Conservation (phyloP, 495 filamentous ascomycete species). For the Patellaria atrata region DNA sequence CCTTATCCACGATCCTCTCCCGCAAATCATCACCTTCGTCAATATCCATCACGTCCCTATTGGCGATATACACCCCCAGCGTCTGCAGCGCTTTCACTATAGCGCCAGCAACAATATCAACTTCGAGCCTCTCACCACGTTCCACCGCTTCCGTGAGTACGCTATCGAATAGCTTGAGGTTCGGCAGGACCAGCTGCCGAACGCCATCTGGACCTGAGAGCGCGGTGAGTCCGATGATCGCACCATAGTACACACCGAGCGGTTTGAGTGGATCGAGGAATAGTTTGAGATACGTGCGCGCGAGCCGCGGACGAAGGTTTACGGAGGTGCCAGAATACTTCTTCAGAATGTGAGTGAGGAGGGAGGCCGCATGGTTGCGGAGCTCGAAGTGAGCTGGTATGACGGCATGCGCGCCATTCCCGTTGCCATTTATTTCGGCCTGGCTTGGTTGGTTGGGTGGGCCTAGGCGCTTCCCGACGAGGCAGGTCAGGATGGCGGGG, state of each 20-base stretch:
- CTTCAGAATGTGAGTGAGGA: slow-evolving; percentile 55
- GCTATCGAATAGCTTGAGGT: slow-evolving; percentile 60
- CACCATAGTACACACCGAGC: slow-evolving; percentile 71
- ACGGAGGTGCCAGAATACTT: slow-evolving; percentile 63
- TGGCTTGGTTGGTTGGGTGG: slow-evolving; percentile 9
- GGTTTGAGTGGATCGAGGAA: slow-evolving; percentile 76
- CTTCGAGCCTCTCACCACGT: slow-evolving; percentile 21
- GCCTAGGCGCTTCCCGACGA: slow-evolving; percentile 69
- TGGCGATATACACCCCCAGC: slow-evolving; percentile 12
- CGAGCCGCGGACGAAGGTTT: slow-evolving; percentile 72
- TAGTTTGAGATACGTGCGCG: slow-evolving; percentile 74
- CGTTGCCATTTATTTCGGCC: slow-evolving; percentile 26
- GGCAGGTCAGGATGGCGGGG: slow-evolving; percentile 81
- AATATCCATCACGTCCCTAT: slow-evolving; percentile 18
- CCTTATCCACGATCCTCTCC: slow-evolving; percentile 18
- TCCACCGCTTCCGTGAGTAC: slow-evolving; percentile 46
- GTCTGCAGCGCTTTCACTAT: slow-evolving; percentile 19
- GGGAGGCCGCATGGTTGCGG: slow-evolving; percentile 66
- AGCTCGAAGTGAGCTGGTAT: slow-evolving; percentile 55
- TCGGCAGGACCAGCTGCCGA: slow-evolving; percentile 65
- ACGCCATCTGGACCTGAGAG: slow-evolving; percentile 68
- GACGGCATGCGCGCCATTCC: slow-evolving; percentile 26
- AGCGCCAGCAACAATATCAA: slow-evolving; percentile 22
- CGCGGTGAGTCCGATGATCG: slow-evolving; percentile 58
- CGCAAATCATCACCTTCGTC: slow-evolving; percentile 15